Base-by-base conservation (phyloP, 2,329 filamentous ascomycete species). In the Tolypocladium cylindrosporum region DNA sequence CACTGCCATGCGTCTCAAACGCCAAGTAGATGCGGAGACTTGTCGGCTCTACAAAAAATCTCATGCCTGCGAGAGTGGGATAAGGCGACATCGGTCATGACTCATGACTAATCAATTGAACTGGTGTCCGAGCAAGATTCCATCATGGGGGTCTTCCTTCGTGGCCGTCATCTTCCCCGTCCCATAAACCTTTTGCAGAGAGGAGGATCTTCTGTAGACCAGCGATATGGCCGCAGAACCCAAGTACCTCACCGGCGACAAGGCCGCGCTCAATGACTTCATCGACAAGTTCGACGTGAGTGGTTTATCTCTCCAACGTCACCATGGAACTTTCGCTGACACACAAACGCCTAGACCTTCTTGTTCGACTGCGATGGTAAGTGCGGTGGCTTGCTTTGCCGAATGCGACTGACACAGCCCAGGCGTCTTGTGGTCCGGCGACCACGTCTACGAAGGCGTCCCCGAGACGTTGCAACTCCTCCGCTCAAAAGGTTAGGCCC, bases 361-460 rank as follows among this genome's bases (percentile, higher is more conserved):
- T 79, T 99, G 14, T 90, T 99, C 68, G 94, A 99, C 72, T 99
- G 94, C 75, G 94, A 99, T 84, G 94, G 93, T 96, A 78, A 67
- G 79, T 50, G 34, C 50, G 8, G 16, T 14, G 13, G 2, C 7
- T 31, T 31, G 4, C 52, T 19, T 39, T 54, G n/a, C 45, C 13
- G 54, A 37, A 55, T 31, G 21, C 57, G 45, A 37, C 56, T 55
- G 19, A 55, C 53, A 24, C 3, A 27, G 4, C 21, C 24, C 54
- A 96, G 92, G 93, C 69, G 94, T 99, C 42, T 79, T 99, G 60
- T 99, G 94, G 94, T 96, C 92, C 19, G 94, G 94, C 55, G 91
- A 97, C 69, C 87, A 93, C 70, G 78, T 96, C 13, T 97, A 94
- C 65, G 87, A 90, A 16, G 89, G 88, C 56, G 87, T 91, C 6